A percentile compares a stretch with the other conserved stretches of the same genome.
These are phyloP conservation scores for Pythium rhizo-oryzae DNA, from an alignment of 352 stramenopile species.

Conservation along the genomic window DNA sequence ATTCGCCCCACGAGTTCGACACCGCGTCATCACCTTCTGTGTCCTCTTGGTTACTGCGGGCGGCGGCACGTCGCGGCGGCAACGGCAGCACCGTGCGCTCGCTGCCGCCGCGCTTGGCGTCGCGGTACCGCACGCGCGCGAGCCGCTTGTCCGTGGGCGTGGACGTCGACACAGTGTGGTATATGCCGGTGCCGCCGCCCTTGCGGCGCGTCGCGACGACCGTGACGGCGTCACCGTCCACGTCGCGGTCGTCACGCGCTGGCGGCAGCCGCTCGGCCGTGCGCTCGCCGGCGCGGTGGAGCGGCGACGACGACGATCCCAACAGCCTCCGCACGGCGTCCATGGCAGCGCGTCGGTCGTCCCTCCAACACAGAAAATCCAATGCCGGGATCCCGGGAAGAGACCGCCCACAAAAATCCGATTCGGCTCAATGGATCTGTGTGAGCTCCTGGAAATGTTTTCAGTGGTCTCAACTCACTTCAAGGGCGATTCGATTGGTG, in stretches of 20 bases:
- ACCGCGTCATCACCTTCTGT: slow-evolving; percentile 7
- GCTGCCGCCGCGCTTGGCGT: background rate
- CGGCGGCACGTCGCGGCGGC: slow-evolving; percentile 18
- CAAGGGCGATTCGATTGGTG: slow-evolving; percentile 24
- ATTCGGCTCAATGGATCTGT: background rate
- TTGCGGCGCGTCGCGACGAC: slow-evolving; percentile 19
- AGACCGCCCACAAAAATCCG: background rate
- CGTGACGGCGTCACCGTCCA: slow-evolving; percentile 24
- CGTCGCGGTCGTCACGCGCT: background rate
- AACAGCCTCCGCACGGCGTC: background rate
- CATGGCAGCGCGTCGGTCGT: background rate
- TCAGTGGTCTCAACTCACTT: slow-evolving; percentile 22
- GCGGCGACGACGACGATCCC: background rate
- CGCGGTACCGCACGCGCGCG: slow-evolving; percentile 31
- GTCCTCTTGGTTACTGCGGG: slow-evolving; percentile 22
- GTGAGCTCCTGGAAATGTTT: background rate
- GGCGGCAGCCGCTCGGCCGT: slow-evolving; percentile 35
- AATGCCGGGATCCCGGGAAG: background rate
- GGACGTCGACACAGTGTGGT: slow-evolving; percentile 58
- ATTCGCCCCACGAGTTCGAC: background rate
- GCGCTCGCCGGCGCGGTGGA: slow-evolving; percentile 30
- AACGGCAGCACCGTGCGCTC: slow-evolving; percentile 16
- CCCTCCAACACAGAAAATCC: background rate
- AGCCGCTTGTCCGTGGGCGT: slow-evolving; percentile 48
- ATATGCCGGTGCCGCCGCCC: slow-evolving; percentile 21